These are phyloP conservation scores for Anastatica hierochuntica DNA, from an alignment of 345 rosid species.

Conservation along the genomic window DNA sequence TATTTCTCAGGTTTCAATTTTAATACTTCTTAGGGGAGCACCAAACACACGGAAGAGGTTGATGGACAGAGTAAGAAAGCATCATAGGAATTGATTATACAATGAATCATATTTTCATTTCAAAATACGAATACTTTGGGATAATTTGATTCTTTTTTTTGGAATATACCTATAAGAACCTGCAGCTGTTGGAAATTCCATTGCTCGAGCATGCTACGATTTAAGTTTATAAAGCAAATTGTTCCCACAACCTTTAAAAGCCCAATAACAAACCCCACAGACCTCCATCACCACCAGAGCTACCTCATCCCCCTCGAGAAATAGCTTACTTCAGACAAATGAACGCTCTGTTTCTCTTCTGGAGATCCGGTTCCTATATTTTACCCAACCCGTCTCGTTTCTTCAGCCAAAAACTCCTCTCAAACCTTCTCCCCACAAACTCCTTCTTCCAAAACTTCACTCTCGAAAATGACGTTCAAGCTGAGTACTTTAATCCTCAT, in stretches of 20 bases:
- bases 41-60: no score
- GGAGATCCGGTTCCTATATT: constrained; percentile 40
- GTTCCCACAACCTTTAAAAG: constrained; percentile 33
- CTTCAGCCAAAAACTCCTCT: constrained; percentile 58
- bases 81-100: no score
- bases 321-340: constrained; percentile 15
- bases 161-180: no score
- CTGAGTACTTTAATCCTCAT: constrained; percentile 88
- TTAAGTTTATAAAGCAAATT: no score
- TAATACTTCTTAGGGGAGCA: no score
- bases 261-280: constrained; percentile 14
- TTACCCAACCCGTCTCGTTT: constrained; percentile 77
- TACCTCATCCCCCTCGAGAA: constrained; percentile 10
- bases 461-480: constrained; percentile 68
- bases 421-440: constrained; percentile 72
- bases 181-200: no score
- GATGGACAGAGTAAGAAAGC: no score
- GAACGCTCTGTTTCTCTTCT: constrained; percentile 49
- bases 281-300: constrained; percentile 22
- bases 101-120: no score
- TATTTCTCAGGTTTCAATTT: no score
- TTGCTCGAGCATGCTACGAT: no score
- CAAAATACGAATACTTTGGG: no score
- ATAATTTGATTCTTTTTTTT: no score
- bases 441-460: constrained; percentile 90